Evolutionary conservation across 164 flowering plant genomes (phyloP).

Genomic region (Stephania yunnanensis): DNA sequence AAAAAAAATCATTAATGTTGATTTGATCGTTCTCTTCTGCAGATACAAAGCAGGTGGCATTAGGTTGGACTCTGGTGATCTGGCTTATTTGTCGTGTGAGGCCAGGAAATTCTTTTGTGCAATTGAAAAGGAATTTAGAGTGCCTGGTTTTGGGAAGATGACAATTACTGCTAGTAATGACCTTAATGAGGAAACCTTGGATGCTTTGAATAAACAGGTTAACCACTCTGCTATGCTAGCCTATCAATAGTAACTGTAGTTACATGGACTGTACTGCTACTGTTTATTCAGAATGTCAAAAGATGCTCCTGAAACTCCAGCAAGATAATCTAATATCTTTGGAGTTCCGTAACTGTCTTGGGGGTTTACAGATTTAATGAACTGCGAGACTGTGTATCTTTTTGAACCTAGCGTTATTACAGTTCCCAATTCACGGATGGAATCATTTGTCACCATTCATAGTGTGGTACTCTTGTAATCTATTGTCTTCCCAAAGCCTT

Average conservation of each 20-base stretch:
- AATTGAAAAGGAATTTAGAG: slow-evolving; percentile 76
- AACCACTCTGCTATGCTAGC: slow-evolving; percentile 2
- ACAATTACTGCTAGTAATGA: slow-evolving; percentile 95
- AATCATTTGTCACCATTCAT: neutral
- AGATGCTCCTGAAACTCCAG: neutral
- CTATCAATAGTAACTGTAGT: neutral
- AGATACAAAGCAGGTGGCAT: slow-evolving; percentile 93
- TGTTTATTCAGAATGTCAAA: neutral
- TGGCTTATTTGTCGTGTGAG: slow-evolving; percentile 84
- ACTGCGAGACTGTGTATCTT: neutral
- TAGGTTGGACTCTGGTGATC: slow-evolving; percentile 96
- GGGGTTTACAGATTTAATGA: neutral
- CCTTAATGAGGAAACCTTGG: slow-evolving; percentile 97
- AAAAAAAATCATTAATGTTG: neutral
- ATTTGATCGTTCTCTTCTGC: slow-evolving; percentile 13
- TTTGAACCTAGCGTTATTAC: neutral
- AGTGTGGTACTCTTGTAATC: neutral
- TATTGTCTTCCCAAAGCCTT: neutral
- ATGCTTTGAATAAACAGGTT: slow-evolving; percentile 98
- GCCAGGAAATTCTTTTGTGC: slow-evolving; percentile 65
- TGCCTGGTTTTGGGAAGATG: slow-evolving; percentile 70
- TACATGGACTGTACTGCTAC: neutral
- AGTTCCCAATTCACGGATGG: neutral
- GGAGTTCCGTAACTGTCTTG: neutral
- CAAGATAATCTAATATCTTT: neutral